These are phyloP conservation scores for Marasmius tenuissimus DNA, from an alignment of 1,284 basidiomycete genomes.

Conservation along the genomic window DNA sequence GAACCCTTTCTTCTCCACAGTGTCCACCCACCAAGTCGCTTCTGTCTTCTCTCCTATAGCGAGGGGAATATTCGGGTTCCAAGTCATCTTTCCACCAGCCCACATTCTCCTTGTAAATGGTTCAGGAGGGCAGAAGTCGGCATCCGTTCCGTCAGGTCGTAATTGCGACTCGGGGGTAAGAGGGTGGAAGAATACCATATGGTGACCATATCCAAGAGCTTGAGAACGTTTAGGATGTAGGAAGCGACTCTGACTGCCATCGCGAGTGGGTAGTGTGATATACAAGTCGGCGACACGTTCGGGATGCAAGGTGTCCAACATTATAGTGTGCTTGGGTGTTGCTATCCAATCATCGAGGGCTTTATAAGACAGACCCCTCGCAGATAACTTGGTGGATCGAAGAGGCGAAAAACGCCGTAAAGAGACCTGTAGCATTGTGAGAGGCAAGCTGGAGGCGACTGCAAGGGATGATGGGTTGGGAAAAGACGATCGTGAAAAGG, in stretches of 20 bases:
- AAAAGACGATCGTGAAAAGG: too few relatives aligned
- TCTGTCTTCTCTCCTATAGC: slow-evolving; percentile 54
- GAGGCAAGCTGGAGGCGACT: too few relatives aligned
- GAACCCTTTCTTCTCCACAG: slow-evolving; percentile 69
- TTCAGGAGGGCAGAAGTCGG: slow-evolving; percentile 67
- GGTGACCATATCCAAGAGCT: slow-evolving; percentile 61
- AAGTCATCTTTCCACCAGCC: slow-evolving; percentile 74
- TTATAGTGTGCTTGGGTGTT: slow-evolving; percentile 38
- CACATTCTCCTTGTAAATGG: slow-evolving; percentile 84
- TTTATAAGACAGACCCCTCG: background rate
- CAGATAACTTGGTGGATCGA: background rate
- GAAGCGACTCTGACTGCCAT: slow-evolving; percentile 46
- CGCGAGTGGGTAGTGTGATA: slow-evolving; percentile 71
- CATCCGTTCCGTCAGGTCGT: slow-evolving; percentile 71
- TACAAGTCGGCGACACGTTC: slow-evolving; percentile 61
- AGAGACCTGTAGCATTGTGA: background rate
- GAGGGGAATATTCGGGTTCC: slow-evolving; percentile 52
- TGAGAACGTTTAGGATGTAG: slow-evolving; percentile 40
- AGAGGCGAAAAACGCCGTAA: background rate
- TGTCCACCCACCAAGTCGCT: slow-evolving; percentile 50
- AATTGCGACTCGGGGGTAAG: slow-evolving; percentile 58
- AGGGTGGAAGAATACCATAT: slow-evolving; percentile 76
- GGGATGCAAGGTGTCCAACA: slow-evolving; percentile 45
- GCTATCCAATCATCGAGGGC: slow-evolving; percentile 54
- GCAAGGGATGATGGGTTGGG: too few relatives aligned